phyloP scores from a whole-genome alignment of 2,329 filamentous ascomycete species.

The Chalaropsis ovoidea region DNA sequence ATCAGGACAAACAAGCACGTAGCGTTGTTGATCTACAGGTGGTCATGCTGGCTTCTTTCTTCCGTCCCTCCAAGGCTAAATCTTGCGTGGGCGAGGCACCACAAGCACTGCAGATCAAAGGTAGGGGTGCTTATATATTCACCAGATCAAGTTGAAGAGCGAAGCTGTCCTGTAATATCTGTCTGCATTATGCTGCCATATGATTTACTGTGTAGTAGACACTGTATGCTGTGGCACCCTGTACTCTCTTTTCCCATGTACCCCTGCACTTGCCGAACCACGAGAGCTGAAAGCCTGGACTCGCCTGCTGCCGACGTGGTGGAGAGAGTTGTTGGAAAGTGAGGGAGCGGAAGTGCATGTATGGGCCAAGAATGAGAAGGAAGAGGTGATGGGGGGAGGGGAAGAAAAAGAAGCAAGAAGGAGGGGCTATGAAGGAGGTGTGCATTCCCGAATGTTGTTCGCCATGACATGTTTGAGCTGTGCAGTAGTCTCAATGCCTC shows the following conservation, averaged over 20 bases:
- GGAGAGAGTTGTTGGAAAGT: neutral
- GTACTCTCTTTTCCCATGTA: neutral
- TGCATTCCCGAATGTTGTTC: neutral
- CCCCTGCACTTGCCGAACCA: conserved; percentile 1
- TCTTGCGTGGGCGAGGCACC: neutral
- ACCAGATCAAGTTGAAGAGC: neutral
- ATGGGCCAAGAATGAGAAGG: neutral
- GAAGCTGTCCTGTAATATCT: neutral
- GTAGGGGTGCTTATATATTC: neutral
- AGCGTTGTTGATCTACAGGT: neutral
- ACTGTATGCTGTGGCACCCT: conserved; percentile 3
- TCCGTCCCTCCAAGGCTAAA: neutral
- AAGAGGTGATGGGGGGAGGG: neutral
- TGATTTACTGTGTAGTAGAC: neutral
- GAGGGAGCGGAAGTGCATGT: neutral
- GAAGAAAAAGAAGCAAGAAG: neutral
- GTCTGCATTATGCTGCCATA: neutral
- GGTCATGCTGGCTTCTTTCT: neutral
- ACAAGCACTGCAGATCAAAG: neutral
- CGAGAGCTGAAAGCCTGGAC: conserved; percentile 10
- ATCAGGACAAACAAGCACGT: neutral
- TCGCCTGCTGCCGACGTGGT: neutral
- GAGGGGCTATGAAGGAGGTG: neutral
- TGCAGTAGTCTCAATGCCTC: neutral
- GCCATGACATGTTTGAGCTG: neutral